Evolutionary conservation across 495 filamentous ascomycete species (phyloP).

Genomic region (Penicillium coprophilum): DNA sequence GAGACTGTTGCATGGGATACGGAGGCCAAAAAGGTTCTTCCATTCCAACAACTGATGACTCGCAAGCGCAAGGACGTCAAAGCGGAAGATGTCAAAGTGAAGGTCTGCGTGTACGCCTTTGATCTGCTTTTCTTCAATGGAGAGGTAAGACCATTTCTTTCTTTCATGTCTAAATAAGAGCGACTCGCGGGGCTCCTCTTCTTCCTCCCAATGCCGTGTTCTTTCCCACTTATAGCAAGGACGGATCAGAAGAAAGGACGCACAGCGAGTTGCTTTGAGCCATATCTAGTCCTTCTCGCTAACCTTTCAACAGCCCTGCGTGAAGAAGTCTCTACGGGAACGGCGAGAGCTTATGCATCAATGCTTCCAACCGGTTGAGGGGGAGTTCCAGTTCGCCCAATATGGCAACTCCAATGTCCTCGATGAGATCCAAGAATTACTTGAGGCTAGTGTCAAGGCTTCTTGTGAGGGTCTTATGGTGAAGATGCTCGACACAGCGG

Average conservation of each 20-base stretch:
- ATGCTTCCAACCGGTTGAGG: constrained; percentile 74
- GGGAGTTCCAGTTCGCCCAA: constrained; percentile 90
- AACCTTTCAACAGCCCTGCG: constrained; percentile 56
- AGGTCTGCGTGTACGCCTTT: constrained; percentile 97
- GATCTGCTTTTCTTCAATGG: constrained; percentile 93
- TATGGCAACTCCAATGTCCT: constrained; percentile 83
- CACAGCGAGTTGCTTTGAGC: not conserved
- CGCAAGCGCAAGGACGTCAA: constrained; percentile 97
- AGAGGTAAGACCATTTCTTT: constrained; percentile 52
- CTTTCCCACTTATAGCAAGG: not conserved
- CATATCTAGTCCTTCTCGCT: not conserved
- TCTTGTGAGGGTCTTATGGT: constrained; percentile 98
- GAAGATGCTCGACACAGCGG: constrained; percentile 92
- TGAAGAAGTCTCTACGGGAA: constrained; percentile 82
- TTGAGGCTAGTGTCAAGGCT: constrained; percentile 91
- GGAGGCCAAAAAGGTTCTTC: constrained; percentile 86
- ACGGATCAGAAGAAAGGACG: not conserved
- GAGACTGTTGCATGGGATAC: constrained; percentile 99
- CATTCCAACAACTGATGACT: constrained; percentile 98
- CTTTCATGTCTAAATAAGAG: too few relatives aligned
- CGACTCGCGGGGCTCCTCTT: not conserved
- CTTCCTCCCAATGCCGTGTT: not conserved
- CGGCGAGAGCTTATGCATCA: constrained; percentile 73
- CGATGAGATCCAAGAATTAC: constrained; percentile 86
- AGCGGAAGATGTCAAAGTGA: constrained; percentile 93